phyloP scores from a whole-genome alignment of 495 filamentous ascomycete species.

The Trichoderma orchidacearum region DNA sequence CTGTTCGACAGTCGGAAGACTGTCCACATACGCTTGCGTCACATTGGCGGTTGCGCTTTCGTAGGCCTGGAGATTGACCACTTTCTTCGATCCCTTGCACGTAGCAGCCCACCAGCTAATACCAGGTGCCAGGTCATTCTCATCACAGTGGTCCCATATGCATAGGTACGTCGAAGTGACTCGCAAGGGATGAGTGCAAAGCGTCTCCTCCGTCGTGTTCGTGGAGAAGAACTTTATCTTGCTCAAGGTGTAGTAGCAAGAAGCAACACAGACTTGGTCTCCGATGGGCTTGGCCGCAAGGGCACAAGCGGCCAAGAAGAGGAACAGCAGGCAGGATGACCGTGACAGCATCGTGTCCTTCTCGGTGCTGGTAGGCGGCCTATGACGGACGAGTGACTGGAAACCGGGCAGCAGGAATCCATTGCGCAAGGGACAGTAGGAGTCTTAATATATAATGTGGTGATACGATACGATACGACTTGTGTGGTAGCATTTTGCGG shows the following conservation, averaged over 20 bases:
- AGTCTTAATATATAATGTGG: not conserved
- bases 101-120: not conserved
- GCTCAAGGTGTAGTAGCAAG: not conserved
- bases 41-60: not conserved
- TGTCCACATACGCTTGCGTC: not conserved
- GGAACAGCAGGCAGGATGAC: not conserved
- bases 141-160: not conserved
- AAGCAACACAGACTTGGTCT: not conserved
- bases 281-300: not conserved
- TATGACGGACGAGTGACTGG: not conserved
- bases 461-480: too few relatives aligned
- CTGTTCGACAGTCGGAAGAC: not conserved
- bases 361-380: not conserved
- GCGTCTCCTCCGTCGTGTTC: not conserved
- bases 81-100: not conserved
- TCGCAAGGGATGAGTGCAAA: not conserved
- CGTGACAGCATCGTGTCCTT: not conserved
- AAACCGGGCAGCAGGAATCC: not conserved
- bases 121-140: not conserved
- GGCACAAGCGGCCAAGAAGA: not conserved
- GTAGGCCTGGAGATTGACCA: not conserved
- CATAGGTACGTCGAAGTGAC: not conserved
- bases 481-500: too few relatives aligned
- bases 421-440: not conserved
- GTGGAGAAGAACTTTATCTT: not conserved